Evolutionary conservation across 495 filamentous ascomycete species (phyloP), one percentile per base, ranked within the genome.

Genomic region (Margaritispora aquatica): DNA sequence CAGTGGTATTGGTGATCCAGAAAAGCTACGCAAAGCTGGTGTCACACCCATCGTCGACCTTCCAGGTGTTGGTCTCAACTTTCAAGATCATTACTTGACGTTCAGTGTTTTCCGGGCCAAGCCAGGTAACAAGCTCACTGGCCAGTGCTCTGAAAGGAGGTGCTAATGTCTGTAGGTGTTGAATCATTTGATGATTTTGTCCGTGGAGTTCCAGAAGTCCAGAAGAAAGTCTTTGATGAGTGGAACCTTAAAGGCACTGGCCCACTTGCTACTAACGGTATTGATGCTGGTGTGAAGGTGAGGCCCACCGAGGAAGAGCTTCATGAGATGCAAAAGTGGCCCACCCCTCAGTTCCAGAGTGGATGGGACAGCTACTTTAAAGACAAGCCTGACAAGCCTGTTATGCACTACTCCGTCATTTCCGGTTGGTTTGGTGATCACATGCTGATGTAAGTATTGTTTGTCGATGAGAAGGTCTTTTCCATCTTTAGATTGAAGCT

Each of bases 321-420:
- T 15, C 77, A 78, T 46, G 77, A 86, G 67, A 84, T 91, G 69
- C 82, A 82, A 51, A 73, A 68, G 5, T 86, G 84, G 80, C 84
- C 84, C 0, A 84, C 81, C 22, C 81, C 83, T 2, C 81, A 88
- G 29, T 92, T 92, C 69, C 74, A 75, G 22, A 68, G 74, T 11
- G 88, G 87, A 9, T 92, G 87, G 86, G 84, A 92, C 57, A 82
- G 79, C 24, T 91, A 92, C 75, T 94, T 92, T 73, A 89, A 90
- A 75, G 73, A 91, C 65, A 89, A 90, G 73, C 86, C 87, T 0
- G 88, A 92, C 70, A 92, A 92, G 77, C 89, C 89, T 0, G 88
- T 92, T 29, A 91, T 92, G 88, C 88, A 91, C 63, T 88, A 88
- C 63, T 85, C 82, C 0, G 74, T 89, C 51, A 88, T 88, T 58